Conservation (phyloP, 805 yeast genomes). For the Citeromyces matritensis region DNA sequence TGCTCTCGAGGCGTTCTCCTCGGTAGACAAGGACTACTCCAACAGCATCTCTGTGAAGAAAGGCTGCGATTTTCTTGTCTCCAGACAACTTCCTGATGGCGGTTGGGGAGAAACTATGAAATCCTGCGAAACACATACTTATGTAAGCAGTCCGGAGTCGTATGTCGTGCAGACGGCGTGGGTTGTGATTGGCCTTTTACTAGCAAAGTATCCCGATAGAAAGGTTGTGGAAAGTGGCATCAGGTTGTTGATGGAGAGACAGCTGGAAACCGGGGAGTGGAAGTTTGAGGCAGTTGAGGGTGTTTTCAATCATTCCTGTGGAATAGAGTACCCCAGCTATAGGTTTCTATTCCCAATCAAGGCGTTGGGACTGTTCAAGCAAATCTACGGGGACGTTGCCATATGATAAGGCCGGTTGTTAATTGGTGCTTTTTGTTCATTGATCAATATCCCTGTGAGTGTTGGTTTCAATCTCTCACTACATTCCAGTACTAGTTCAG, state of each 20-base stretch:
- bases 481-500: constrained; percentile 86
- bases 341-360: constrained; percentile 81
- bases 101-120: constrained; percentile 98
- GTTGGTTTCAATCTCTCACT: too few relatives aligned
- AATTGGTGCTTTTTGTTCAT: too few relatives aligned
- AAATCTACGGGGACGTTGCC: too few relatives aligned
- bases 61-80: constrained; percentile 77
- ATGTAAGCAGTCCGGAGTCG: constrained; percentile 45
- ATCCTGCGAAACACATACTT: constrained; percentile 66
- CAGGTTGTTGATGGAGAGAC: constrained; percentile 46
- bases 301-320: constrained; percentile 84
- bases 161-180: constrained; percentile 85
- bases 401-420: too few relatives aligned
- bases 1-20: constrained; percentile 81
- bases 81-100: constrained; percentile 73
- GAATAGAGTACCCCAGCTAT: constrained; percentile 92
- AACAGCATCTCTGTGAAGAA: constrained; percentile 46
- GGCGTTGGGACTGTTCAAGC: constrained; percentile 62
- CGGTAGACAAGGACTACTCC: constrained; percentile 47
- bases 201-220: constrained; percentile 69
- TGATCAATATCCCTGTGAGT: too few relatives aligned
- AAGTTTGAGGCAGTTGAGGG: constrained; percentile 79
- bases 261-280: constrained; percentile 72
- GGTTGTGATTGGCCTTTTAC: constrained; percentile 70
- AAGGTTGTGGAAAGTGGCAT: constrained; percentile 51